Conservation (phyloP, 331 rosid species). For the Acacia concinna region DNA sequence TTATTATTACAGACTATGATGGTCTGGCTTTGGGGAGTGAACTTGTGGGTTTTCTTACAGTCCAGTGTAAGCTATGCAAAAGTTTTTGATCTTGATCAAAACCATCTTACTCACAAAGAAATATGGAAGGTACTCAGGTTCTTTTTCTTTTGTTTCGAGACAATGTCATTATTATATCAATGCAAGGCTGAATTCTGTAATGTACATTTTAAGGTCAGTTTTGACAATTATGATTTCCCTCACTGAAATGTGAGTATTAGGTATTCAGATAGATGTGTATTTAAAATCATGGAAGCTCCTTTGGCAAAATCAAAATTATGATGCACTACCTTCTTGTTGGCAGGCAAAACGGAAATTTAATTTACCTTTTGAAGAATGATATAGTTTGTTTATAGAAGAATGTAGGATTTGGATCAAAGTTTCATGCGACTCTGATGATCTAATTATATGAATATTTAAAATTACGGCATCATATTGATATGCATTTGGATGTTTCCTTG, state of each 20-base stretch:
- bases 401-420: background rate
- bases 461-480: background rate
- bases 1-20: constrained; percentile 75
- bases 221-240: constrained; percentile 33
- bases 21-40: constrained; percentile 99
- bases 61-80: constrained; percentile 71
- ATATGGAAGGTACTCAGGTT: constrained; percentile 86
- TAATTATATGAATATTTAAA: background rate
- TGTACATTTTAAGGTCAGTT: constrained; percentile 17
- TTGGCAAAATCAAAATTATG: background rate
- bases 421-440: background rate
- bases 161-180: background rate
- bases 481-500: background rate
- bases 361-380: background rate
- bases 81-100: constrained; percentile 87
- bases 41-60: constrained; percentile 83
- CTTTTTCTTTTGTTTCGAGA: constrained; percentile 25
- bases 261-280: constrained; percentile 13
- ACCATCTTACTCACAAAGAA: constrained; percentile 84
- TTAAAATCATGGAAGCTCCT: constrained; percentile 8
- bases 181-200: constrained; percentile 13
- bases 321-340: background rate
- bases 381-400: background rate
- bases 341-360: too few relatives aligned
- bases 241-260: background rate